phyloP scores from a whole-genome alignment of 805 yeast species.

The Cyberlindnera veronae region DNA sequence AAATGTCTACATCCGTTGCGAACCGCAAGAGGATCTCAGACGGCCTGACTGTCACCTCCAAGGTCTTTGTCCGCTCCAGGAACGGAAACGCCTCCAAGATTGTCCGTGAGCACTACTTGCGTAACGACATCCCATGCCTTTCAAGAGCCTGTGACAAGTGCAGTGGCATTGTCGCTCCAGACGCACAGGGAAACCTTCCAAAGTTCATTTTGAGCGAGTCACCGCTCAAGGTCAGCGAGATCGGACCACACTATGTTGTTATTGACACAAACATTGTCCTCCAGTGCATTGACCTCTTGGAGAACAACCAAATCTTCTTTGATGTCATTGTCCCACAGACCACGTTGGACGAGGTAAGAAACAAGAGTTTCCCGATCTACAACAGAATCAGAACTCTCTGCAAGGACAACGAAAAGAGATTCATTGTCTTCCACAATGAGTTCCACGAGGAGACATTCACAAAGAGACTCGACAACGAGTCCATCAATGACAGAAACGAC shows the following conservation, averaged over 20 bases:
- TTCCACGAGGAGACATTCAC: conserved; percentile 70
- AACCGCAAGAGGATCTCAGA: conserved; percentile 39
- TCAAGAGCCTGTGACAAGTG: conserved; percentile 70
- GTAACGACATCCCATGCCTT: conserved; percentile 90
- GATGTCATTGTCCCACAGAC: conserved; percentile 96
- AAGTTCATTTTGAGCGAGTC: conserved; percentile 58
- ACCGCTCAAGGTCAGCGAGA: conserved; percentile 48
- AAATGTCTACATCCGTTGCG: conserved; percentile 13
- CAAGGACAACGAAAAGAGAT: conserved; percentile 73
- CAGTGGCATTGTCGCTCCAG: conserved; percentile 48
- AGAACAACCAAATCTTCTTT: conserved; percentile 67
- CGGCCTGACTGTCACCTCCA: conserved; percentile 69
- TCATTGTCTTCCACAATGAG: conserved; percentile 91
- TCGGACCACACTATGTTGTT: conserved; percentile 76
- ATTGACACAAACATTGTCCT: conserved; percentile 86
- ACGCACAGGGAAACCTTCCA: conserved; percentile 66
- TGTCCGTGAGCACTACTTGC: conserved; percentile 89
- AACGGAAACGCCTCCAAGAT: conserved; percentile 88
- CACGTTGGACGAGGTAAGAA: conserved; percentile 88
- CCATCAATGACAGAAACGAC: conserved; percentile 87
- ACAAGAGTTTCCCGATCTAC: conserved; percentile 83
- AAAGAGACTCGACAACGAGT: conserved; percentile 56
- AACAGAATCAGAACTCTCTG: conserved; percentile 76
- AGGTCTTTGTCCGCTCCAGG: conserved; percentile 88
- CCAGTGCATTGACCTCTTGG: conserved; percentile 86